Conservation (phyloP, 1,284 basidiomycete genomes). For the Tilletia horrida region DNA sequence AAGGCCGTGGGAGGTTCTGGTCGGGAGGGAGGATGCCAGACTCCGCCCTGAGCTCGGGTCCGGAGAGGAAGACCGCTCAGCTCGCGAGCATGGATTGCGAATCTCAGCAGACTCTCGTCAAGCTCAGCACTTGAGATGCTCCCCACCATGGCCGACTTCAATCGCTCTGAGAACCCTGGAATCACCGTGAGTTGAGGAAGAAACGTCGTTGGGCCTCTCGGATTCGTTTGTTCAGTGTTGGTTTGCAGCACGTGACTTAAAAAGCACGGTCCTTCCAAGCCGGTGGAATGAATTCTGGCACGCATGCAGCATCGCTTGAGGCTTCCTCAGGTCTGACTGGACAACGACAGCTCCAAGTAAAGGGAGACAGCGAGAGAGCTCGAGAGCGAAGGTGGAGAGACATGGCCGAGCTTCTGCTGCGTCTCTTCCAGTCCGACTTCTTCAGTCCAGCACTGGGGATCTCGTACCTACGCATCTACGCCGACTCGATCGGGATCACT, state of each 20-base stretch:
- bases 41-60: neutral
- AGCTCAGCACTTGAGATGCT: neutral
- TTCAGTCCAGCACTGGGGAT: constrained; percentile 53
- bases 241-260: too few relatives aligned
- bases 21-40: neutral
- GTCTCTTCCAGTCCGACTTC: constrained; percentile 53
- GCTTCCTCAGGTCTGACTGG: too few relatives aligned
- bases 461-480: constrained; percentile 46
- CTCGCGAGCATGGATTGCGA: constrained; percentile 15
- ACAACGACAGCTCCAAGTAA: too few relatives aligned
- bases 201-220: too few relatives aligned
- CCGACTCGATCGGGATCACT: constrained; percentile 54
- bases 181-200: too few relatives aligned
- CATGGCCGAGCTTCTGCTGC: constrained; percentile 51
- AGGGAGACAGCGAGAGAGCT: neutral
- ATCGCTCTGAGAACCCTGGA: too few relatives aligned
- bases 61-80: constrained; percentile 12
- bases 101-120: constrained; percentile 8
- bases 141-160: neutral
- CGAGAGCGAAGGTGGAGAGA: constrained; percentile 6
- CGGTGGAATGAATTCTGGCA: too few relatives aligned
- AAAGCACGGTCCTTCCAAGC: too few relatives aligned
- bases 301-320: neutral
- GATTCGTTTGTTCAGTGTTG: too few relatives aligned
- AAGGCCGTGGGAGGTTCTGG: neutral